Conservation (phyloP, 2,329 filamentous ascomycete species). For the Fusarium vanettenii region DNA sequence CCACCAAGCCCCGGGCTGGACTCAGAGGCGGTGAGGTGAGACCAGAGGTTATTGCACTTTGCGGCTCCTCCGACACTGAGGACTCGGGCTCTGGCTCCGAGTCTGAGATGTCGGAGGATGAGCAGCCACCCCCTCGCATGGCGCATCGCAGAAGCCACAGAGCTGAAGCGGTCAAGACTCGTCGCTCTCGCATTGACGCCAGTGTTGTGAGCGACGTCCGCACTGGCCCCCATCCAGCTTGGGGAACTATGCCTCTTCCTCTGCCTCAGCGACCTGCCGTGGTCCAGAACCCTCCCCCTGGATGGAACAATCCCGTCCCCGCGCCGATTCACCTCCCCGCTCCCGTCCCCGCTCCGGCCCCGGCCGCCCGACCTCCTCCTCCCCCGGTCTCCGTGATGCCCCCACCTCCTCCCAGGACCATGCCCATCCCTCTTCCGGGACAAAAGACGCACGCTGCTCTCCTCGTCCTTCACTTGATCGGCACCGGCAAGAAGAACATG, state of each 20-base stretch:
- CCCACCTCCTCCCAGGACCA: conserved; percentile 10
- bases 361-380: background rate
- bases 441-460: conserved; percentile 36
- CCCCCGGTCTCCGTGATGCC: background rate
- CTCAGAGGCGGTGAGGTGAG: conserved; percentile 20
- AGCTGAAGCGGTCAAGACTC: conserved; percentile 21
- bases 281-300: conserved; percentile 12
- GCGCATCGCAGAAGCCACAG: conserved; percentile 16
- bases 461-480: conserved; percentile 43
- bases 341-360: background rate
- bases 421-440: conserved; percentile 11
- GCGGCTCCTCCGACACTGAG: conserved; percentile 36
- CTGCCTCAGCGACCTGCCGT: conserved; percentile 15
- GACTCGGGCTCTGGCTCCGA: conserved; percentile 35
- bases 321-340: background rate
- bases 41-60: conserved; percentile 35
- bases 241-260: conserved; percentile 1
- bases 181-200: conserved; percentile 13
- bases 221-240: background rate
- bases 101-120: conserved; percentile 35
- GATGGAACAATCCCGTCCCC: conserved; percentile 11
- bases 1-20: conserved; percentile 8
- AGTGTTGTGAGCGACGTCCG: conserved; percentile 12
- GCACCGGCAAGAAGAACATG: conserved; percentile 46
- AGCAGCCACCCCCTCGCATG: conserved; percentile 5